Percentiles rank a stretch among this genome's conserved stretches.
phyloP scores from a whole-genome alignment of 148 eudicot genomes.

The Bassia scoparia region DNA sequence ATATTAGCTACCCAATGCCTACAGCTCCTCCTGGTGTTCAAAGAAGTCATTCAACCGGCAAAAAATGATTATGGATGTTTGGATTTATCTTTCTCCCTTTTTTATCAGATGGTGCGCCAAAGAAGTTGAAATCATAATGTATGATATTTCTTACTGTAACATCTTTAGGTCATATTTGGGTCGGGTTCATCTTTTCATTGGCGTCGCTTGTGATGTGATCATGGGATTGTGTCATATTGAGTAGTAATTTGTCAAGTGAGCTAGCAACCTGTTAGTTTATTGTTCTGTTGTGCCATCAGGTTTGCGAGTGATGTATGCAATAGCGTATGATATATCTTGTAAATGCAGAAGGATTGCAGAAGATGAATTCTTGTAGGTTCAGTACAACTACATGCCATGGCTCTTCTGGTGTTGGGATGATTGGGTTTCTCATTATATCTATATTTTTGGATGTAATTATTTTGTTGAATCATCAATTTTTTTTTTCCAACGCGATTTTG shows the following conservation, averaged over 20 bases:
- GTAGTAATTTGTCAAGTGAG: constrained; percentile 13
- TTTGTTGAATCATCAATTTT: neutral
- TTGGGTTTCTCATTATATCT: neutral
- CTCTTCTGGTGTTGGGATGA: neutral
- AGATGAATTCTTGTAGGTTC: neutral
- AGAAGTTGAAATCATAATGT: constrained; percentile 14
- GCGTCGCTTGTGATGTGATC: constrained; percentile 1
- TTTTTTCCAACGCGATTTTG: neutral
- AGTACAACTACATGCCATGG: neutral
- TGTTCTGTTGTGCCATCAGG: constrained; percentile 15
- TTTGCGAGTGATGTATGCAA: constrained; percentile 13
- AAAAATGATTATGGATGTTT: constrained; percentile 19
- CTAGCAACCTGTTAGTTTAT: constrained; percentile 11
- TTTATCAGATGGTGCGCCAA: neutral
- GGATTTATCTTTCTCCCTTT: constrained; percentile 4
- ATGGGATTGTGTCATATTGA: too few species aligned
- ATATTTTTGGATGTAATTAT: neutral
- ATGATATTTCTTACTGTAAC: constrained; percentile 8
- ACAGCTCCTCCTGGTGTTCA: constrained; percentile 97
- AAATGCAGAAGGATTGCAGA: neutral
- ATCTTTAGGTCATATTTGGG: constrained; percentile 16
- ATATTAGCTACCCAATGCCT: constrained; percentile 70
- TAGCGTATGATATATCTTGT: neutral
- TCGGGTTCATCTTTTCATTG: constrained; percentile 5
- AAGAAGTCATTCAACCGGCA: constrained; percentile 40